Conservation (phyloP, 2,329 filamentous ascomycete genomes). For the Colletotrichum siamense region DNA sequence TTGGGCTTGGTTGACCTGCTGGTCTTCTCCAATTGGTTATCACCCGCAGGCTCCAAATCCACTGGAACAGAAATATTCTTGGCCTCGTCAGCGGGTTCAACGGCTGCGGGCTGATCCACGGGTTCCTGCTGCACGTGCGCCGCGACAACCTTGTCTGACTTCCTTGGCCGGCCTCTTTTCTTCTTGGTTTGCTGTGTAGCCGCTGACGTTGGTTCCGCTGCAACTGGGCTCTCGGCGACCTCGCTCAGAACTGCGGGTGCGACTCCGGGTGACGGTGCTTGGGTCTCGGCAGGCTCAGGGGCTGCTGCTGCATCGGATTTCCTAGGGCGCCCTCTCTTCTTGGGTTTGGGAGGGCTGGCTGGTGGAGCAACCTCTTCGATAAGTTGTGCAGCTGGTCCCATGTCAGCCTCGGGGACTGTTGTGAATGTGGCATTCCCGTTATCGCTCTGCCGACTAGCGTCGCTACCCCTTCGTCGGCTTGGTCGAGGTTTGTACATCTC, state of each 20-base stretch:
- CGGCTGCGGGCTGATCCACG: background rate
- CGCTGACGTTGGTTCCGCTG: background rate
- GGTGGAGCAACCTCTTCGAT: background rate
- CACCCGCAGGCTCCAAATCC: background rate
- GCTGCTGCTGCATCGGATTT: background rate
- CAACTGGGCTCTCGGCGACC: background rate
- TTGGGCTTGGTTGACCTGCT: background rate
- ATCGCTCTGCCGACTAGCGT: constrained; percentile 11
- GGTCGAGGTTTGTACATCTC: constrained; percentile 10
- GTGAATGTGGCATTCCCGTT: background rate
- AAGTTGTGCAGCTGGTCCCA: background rate
- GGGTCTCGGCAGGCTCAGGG: background rate
- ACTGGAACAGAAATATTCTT: background rate
- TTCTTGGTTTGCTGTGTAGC: constrained; percentile 9
- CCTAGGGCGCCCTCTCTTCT: constrained; percentile 23
- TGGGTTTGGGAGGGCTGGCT: background rate
- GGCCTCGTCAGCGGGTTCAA: background rate
- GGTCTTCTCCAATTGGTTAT: background rate
- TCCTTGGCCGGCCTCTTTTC: constrained; percentile 46
- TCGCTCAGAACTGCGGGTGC: background rate
- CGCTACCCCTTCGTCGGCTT: constrained; percentile 20
- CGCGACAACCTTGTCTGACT: constrained; percentile 29
- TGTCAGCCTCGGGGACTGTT: background rate
- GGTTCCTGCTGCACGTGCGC: constrained; percentile 8
- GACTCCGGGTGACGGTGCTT: background rate